Percentiles rank a stretch among this genome's conserved stretches.
phyloP scores from a whole-genome alignment of 768 basidiomycete species.

The Suillus weaverae region DNA sequence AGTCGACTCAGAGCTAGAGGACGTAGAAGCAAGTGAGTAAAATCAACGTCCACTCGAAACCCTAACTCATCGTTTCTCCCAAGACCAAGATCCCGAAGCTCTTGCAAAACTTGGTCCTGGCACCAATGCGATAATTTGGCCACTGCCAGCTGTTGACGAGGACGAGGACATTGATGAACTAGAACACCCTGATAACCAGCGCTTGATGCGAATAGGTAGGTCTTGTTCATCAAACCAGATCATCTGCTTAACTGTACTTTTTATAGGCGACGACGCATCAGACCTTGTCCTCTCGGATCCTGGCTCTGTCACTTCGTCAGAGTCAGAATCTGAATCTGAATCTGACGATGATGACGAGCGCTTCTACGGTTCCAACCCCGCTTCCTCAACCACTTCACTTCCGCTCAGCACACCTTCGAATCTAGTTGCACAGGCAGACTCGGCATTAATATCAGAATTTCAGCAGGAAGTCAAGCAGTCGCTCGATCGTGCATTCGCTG shows the following conservation, averaged over 20 bases:
- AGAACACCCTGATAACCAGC: constrained; percentile 65
- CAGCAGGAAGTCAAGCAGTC: constrained; percentile 75
- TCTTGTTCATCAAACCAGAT: not conserved
- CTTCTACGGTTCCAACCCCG: constrained; percentile 32
- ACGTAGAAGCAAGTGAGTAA: constrained; percentile 62
- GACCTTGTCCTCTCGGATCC: constrained; percentile 64
- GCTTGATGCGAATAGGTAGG: constrained; percentile 75
- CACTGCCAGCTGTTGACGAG: constrained; percentile 54
- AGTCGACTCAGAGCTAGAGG: constrained; percentile 63
- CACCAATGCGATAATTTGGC: constrained; percentile 84
- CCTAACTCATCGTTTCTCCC: not conserved
- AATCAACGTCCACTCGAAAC: not conserved
- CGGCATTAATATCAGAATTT: constrained; percentile 68
- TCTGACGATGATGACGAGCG: constrained; percentile 43
- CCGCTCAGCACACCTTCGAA: constrained; percentile 41
- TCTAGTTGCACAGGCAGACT: constrained; percentile 37
- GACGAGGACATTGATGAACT: constrained; percentile 64
- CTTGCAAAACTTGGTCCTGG: constrained; percentile 57
- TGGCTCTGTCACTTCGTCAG: constrained; percentile 55
- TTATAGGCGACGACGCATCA: constrained; percentile 54
- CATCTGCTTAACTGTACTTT: constrained; percentile 5
- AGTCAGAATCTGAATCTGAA: constrained; percentile 44
- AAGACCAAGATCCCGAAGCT: constrained; percentile 51
- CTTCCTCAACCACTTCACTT: constrained; percentile 51
- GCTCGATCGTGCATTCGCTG: constrained; percentile 88